Conservation (phyloP, 768 basidiomycete genomes). For the Rossbeevera mucosa region DNA sequence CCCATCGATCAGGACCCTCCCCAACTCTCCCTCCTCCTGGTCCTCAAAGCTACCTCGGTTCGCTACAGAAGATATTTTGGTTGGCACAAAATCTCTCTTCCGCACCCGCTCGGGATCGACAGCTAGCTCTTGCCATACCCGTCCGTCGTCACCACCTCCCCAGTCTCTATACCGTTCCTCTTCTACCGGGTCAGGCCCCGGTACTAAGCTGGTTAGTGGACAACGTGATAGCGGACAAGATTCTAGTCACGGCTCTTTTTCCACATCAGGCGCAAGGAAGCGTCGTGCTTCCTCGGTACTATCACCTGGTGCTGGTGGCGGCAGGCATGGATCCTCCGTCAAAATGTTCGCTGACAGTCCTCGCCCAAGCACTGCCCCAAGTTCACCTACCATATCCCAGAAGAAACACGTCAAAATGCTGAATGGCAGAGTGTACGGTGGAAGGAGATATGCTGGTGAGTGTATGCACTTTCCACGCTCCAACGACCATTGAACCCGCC, state of each 20-base stretch:
- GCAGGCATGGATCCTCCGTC: slow-evolving; percentile 21
- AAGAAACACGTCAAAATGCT: slow-evolving; percentile 58
- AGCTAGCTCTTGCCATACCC: neutral
- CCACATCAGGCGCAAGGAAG: slow-evolving; percentile 7
- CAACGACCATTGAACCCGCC: neutral
- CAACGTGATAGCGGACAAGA: slow-evolving; percentile 5
- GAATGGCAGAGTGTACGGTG: slow-evolving; percentile 83
- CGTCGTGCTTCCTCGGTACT: slow-evolving; percentile 21
- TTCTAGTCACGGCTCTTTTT: neutral
- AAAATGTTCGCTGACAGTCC: neutral
- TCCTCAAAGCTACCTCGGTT: slow-evolving; percentile 14
- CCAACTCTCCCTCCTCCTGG: slow-evolving; percentile 11
- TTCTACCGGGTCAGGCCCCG: slow-evolving; percentile 16
- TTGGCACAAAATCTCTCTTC: slow-evolving; percentile 30
- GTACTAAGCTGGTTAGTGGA: neutral
- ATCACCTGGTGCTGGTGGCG: slow-evolving; percentile 26
- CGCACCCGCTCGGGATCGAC: slow-evolving; percentile 21
- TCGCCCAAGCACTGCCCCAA: slow-evolving; percentile 13
- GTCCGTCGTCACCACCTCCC: slow-evolving; percentile 16
- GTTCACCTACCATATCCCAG: neutral
- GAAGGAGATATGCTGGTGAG: slow-evolving; percentile 28
- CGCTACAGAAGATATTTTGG: slow-evolving; percentile 30
- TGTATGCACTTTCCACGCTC: neutral
- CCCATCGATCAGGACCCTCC: slow-evolving; percentile 11
- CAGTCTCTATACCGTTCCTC: slow-evolving; percentile 17